These are phyloP conservation scores for Aspergillus clavatus DNA, from an alignment of 2,329 filamentous ascomycete species.

Conservation along the genomic window DNA sequence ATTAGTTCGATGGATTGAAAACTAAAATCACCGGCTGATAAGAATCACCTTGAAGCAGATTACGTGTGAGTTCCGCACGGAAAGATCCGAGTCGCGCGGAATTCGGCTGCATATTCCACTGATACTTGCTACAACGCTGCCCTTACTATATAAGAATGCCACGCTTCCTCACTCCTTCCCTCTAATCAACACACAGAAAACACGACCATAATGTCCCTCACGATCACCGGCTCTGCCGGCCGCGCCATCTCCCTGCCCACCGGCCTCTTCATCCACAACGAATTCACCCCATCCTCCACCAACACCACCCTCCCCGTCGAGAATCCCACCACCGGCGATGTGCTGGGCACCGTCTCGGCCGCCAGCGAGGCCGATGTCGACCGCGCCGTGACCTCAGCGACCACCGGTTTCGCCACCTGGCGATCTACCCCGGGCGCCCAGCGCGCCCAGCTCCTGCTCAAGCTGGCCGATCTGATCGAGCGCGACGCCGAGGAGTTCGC, in stretches of 20 bases:
- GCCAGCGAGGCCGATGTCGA: constrained; percentile 10
- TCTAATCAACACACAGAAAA: not conserved
- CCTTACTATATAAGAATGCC: no score
- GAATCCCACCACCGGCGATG: constrained; percentile 22
- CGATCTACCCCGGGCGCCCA: constrained; percentile 15
- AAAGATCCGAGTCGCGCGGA: no score
- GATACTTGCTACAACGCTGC: no score
- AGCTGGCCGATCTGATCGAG: constrained; percentile 25
- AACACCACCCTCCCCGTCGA: constrained; percentile 17
- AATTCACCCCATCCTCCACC: constrained; percentile 20
- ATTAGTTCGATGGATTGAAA: no score
- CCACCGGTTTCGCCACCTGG: constrained; percentile 21
- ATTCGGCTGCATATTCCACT: no score
- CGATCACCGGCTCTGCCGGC: constrained; percentile 14
- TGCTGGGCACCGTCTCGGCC: constrained; percentile 20
- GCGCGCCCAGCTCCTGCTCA: constrained; percentile 18
- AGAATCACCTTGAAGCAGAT: no score
- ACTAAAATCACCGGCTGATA: no score
- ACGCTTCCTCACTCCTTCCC: no score
- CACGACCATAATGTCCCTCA: not conserved
- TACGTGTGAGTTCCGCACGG: no score
- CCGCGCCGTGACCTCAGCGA: constrained; percentile 16
- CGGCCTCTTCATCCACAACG: constrained; percentile 27
- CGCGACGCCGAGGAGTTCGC: constrained; percentile 23
- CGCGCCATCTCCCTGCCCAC: constrained; percentile 21